Base-by-base conservation (phyloP, 768 basidiomycete species). In the Leucosporidium scottii region DNA sequence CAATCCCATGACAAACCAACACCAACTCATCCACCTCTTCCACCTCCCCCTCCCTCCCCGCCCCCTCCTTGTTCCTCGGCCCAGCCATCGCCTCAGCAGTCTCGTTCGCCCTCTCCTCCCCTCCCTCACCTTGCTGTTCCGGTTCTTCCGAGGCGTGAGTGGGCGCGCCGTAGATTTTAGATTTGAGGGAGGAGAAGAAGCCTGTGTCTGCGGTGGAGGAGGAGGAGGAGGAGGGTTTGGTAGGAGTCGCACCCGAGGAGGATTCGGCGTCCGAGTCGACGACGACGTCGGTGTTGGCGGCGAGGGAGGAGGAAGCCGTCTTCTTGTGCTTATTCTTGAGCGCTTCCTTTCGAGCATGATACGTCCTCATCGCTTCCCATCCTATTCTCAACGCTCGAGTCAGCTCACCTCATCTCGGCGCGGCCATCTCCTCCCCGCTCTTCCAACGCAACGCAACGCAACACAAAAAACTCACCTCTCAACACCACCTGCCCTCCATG, bases 1-100 rank as follows among this genome's bases (percentile, higher is more conserved):
- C 75, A 34, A 75, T 70, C 12, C 73, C 75, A 31, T 75, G 73
- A 17, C 74, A 51, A 57, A 74, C 71, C 23, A 74, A 65, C 2
- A 74, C 68, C 15, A 75, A 69, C 59, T 75, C 73, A 17, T 74
- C 73, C 10, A 74, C 65, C 12, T 68, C 71, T n/a, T 68, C 68
- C 21, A 71, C 65, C 48, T 58, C 64, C 57, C 15, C 61, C 36
- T 59, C 48, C 9, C 39, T 13, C 39, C 23, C 47, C 58, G 17
- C 25, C 30, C 54, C 73, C 27, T 62, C 59, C 39, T 59, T 64
- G 23, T 66, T 62, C 27, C 58, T 39, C 27, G 59, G 60, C 23
- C 62, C 64, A 8, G 54, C 65, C 10, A 69, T 55, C 23, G 66
- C 67, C 9, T 56, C 39, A 50, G 57, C 49, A 25, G 64, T 58